Base-by-base conservation (phyloP, 345 rosid species). In the Syzygium jambos region DNA sequence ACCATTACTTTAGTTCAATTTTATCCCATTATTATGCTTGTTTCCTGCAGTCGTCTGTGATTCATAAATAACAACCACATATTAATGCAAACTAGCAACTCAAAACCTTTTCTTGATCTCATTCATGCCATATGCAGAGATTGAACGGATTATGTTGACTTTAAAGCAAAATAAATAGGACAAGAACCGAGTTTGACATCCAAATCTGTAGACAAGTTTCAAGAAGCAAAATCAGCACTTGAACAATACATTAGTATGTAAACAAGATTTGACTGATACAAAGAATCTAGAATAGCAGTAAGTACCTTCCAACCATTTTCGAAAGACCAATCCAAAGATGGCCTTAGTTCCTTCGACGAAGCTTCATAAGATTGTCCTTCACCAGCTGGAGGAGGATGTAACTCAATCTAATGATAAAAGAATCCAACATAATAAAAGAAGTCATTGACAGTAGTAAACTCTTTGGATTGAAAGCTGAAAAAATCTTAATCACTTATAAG, bases 251-350 rank as follows among this genome's bases (percentile, higher is more conserved):
- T 22, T 11, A 51, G 19, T 73, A 29, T 49, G 29, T 80, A 63
- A 86, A 16, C 21, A 21, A 46, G 38, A 84, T 55, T 85, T 14
- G 25, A 34, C 84, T 29, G 77, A 86, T 41, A 82, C 16, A 85
- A 52, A 85, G 57, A n/a, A 84, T n/a, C 41, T 43, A 90, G 89
- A 90, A 29, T 86, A 84, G 90, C 65, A 86, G 16, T 46, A 85
- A 92, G 96, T 49, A 92, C 73, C 9, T 51, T 90, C 97, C 96
- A 94, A 38, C 97, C 96, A 88, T 84, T 86, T 57, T 86, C 89
- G 5, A 82, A 85, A 65, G 94, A 93, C 97, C 97, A 95, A 73
- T 93, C 91, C 90, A 95, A 85, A 82, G 95, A 90, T 87, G 97
- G 97, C 30, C 97, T 94, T 43, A 94, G 80, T 86, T 94, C 95